Evolutionary conservation across 495 filamentous ascomycete genomes (phyloP).

Genomic region (Hypoxylon lienhwacheense): DNA sequence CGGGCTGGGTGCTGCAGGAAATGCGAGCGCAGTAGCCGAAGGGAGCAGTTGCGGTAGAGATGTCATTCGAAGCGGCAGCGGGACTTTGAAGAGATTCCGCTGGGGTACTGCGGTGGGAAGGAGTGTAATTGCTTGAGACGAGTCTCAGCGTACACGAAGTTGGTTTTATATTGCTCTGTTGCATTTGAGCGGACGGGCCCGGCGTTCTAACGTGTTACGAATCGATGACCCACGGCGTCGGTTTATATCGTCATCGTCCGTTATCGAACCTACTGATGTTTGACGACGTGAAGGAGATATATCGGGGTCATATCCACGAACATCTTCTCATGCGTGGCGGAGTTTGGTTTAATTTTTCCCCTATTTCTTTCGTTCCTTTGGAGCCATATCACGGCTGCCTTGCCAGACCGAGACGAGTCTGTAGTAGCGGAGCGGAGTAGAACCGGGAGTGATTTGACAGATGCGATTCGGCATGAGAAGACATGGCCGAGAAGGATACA

Average conservation of each 20-base stretch:
- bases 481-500: too few relatives aligned
- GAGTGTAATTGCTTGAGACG: slow-evolving; percentile 45
- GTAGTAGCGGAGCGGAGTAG: not conserved
- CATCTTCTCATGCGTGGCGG: slow-evolving; percentile 13
- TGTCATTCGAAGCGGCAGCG: slow-evolving; percentile 42
- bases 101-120: slow-evolving; percentile 49
- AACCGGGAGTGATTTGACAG: not conserved
- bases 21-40: slow-evolving; percentile 42
- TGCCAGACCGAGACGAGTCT: slow-evolving; percentile 3
- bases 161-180: slow-evolving; percentile 12
- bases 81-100: slow-evolving; percentile 50
- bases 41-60: slow-evolving; percentile 47
- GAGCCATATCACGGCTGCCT: slow-evolving; percentile 3
- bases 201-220: slow-evolving; percentile 26
- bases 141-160: not conserved
- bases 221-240: slow-evolving; percentile 11
- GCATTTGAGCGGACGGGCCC: slow-evolving; percentile 5
- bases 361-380: too few relatives aligned
- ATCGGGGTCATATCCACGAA: slow-evolving; percentile 15
- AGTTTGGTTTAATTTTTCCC: slow-evolving; percentile 17
- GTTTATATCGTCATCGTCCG: slow-evolving; percentile 5
- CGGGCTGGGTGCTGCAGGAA: slow-evolving; percentile 41
- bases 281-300: not conserved
- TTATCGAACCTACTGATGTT: not conserved
- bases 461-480: slow-evolving; percentile 5